Evolutionary conservation across 805 yeast genomes (phyloP).

Genomic region (Metschnikowia anglica): DNA sequence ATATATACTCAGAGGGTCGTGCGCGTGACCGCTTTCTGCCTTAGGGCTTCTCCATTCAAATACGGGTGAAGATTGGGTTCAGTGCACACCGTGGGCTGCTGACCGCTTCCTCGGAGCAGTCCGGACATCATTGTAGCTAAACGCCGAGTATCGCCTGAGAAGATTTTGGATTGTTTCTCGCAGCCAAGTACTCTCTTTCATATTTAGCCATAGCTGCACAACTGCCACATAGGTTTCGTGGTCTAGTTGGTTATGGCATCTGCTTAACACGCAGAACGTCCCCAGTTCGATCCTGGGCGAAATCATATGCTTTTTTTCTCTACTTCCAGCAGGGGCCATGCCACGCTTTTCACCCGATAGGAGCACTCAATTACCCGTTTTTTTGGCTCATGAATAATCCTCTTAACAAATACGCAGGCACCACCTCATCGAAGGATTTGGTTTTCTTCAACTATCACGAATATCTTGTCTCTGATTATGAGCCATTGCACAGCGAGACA

Average conservation of each 20-base stretch:
- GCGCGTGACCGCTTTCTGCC: slow-evolving; percentile 4
- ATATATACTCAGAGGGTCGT: slow-evolving; percentile 10
- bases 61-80: not conserved
- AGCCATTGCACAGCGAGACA: not conserved
- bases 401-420: slow-evolving; percentile 20
- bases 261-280: slow-evolving; percentile 29
- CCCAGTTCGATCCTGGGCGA: slow-evolving; percentile 30
- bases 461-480: slow-evolving; percentile 31
- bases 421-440: slow-evolving; percentile 9
- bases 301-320: slow-evolving; percentile 17
- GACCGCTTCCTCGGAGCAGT: no score
- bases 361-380: no score
- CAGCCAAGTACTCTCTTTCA: no score
- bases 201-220: no score
- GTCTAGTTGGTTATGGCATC: slow-evolving; percentile 28
- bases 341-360: no score
- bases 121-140: no score
- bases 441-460: slow-evolving; percentile 70
- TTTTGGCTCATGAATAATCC: slow-evolving; percentile 22
- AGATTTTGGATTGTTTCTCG: no score
- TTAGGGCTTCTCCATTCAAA: slow-evolving; percentile 2
- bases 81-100: no score
- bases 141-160: no score
- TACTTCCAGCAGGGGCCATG: no score
- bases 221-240: slow-evolving; percentile 21